Percentiles rank a stretch among this genome's conserved stretches.
Evolutionary conservation across 2,329 filamentous ascomycete genomes (phyloP).

Genomic region (Malbranchea cinnamomea): DNA sequence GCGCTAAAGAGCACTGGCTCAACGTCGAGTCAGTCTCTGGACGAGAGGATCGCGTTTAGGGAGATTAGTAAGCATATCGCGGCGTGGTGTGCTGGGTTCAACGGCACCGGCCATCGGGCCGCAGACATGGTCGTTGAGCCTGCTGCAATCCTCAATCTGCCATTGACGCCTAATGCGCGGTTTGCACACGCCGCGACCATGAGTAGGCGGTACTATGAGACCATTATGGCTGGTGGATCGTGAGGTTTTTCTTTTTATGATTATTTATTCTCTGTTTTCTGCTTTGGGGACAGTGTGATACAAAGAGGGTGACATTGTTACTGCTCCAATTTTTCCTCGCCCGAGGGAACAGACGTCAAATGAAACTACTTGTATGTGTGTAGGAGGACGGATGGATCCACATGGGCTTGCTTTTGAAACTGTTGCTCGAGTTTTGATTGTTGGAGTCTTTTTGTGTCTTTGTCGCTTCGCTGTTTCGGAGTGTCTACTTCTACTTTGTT

Average conservation of each 20-base stretch:
- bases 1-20: conserved; percentile 29
- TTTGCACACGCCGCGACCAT: conserved; percentile 56
- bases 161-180: conserved; percentile 56
- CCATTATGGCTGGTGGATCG: conserved; percentile 39
- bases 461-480: no score
- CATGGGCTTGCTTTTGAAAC: no score
- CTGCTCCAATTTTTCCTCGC: no score
- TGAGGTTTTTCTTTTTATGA: not conserved
- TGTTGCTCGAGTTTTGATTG: no score
- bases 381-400: no score
- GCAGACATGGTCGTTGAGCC: no score
- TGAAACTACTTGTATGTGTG: no score
- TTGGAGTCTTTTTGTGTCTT: no score
- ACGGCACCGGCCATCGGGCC: conserved; percentile 2
- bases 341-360: no score
- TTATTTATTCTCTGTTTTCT: not conserved
- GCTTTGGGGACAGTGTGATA: not conserved
- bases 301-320: no score
- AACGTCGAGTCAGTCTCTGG: conserved; percentile 32
- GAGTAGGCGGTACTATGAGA: conserved; percentile 52
- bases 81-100: conserved; percentile 40
- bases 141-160: conserved; percentile 25
- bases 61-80: conserved; percentile 69
- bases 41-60: conserved; percentile 58
- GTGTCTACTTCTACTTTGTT: no score